These are phyloP conservation scores for Gonapodya prolifera DNA, from an alignment of 192 early-diverging fungal species.

Conservation along the genomic window DNA sequence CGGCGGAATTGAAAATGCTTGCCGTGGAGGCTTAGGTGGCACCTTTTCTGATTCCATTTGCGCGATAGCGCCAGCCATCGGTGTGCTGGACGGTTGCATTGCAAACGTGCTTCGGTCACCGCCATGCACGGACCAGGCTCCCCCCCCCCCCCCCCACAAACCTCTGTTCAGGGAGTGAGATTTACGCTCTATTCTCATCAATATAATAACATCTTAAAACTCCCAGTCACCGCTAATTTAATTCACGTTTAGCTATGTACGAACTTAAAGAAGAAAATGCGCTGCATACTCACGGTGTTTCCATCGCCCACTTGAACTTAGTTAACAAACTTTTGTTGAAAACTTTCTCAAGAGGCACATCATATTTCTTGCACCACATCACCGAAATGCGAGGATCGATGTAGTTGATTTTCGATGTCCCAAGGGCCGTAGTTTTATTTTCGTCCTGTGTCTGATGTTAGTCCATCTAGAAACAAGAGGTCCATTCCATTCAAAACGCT, in stretches of 20 bases:
- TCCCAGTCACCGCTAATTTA: too few relatives aligned
- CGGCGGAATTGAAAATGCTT: slow-evolving; percentile 26
- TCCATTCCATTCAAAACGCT: neutral
- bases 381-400: slow-evolving; percentile 93
- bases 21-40: slow-evolving; percentile 17
- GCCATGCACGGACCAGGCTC: too few relatives aligned
- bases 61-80: neutral
- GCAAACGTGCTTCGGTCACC: too few relatives aligned
- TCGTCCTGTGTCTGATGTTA: slow-evolving; percentile 53
- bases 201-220: too few relatives aligned
- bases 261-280: too few relatives aligned
- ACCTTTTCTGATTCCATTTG: neutral
- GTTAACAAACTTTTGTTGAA: slow-evolving; percentile 79
- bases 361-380: slow-evolving; percentile 81
- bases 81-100: too few relatives aligned
- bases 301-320: slow-evolving; percentile 95
- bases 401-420: slow-evolving; percentile 98
- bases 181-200: too few relatives aligned
- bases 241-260: too few relatives aligned
- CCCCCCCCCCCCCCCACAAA: too few relatives aligned
- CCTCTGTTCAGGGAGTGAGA: too few relatives aligned
- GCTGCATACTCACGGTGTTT: slow-evolving; percentile 10
- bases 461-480: neutral
- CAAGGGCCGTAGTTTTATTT: slow-evolving; percentile 87
- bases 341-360: slow-evolving; percentile 85